phyloP scores from a whole-genome alignment of 2,329 filamentous ascomycete species.

The Colletotrichum tabaci region DNA sequence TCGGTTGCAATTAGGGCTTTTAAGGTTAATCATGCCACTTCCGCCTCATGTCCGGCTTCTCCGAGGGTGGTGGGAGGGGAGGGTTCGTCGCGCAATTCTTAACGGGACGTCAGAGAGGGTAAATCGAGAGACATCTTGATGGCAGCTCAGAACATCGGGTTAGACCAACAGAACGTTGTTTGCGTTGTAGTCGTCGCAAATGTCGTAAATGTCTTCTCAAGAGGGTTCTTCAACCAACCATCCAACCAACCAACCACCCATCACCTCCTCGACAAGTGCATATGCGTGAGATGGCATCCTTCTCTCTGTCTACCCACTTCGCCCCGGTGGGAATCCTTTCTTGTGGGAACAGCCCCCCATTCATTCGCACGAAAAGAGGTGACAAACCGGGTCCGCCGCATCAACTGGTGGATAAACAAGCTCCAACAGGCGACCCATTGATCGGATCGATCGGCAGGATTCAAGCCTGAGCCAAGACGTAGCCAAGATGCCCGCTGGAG shows the following conservation, averaged over 20 bases:
- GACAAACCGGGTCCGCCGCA: constrained; percentile 10
- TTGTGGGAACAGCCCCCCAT: constrained; percentile 12
- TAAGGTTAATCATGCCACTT: constrained; percentile 27
- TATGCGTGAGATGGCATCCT: background rate
- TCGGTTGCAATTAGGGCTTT: constrained; percentile 21
- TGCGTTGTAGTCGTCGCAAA: background rate
- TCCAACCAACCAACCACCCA: too few relatives aligned
- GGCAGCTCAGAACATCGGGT: too few relatives aligned
- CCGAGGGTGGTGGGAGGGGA: background rate
- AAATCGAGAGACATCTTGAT: too few relatives aligned
- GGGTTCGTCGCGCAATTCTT: constrained; percentile 4
- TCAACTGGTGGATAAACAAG: constrained; percentile 15
- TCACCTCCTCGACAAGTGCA: background rate
- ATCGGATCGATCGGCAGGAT: constrained; percentile 39
- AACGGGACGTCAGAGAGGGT: background rate
- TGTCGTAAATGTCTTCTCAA: too few relatives aligned
- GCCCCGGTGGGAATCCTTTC: too few relatives aligned
- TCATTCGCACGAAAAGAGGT: background rate
- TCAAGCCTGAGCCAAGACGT: constrained; percentile 36
- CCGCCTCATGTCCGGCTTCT: constrained; percentile 1
- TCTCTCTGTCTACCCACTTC: background rate
- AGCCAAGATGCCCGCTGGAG: constrained; percentile 32
- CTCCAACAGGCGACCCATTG: constrained; percentile 4
- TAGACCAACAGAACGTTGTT: too few relatives aligned
- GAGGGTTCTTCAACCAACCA: background rate